These are phyloP conservation scores for Ambrosiella xylebori DNA, from an alignment of 2,329 filamentous ascomycete genomes.

Conservation along the genomic window DNA sequence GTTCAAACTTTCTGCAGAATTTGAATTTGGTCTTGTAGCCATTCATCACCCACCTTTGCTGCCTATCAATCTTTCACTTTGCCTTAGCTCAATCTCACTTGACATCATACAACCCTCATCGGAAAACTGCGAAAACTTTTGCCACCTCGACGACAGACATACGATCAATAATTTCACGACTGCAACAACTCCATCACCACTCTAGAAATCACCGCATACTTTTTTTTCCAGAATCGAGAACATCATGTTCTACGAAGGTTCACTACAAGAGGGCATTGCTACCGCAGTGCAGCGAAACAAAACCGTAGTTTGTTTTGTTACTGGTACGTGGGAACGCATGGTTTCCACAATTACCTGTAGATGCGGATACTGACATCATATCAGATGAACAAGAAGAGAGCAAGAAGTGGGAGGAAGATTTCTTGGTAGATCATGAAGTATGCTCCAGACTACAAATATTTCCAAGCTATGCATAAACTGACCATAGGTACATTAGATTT, in stretches of 20 bases:
- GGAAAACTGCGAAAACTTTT: neutral
- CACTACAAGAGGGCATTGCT: conserved; percentile 64
- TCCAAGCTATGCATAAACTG: neutral
- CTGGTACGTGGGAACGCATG: conserved; percentile 33
- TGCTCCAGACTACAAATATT: conserved; percentile 14
- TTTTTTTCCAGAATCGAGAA: neutral
- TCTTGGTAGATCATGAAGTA: conserved; percentile 40
- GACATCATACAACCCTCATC: neutral
- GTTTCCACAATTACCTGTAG: neutral
- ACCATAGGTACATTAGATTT: conserved; percentile 26
- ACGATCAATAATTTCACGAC: neutral
- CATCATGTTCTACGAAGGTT: conserved; percentile 68
- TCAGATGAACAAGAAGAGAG: conserved; percentile 55
- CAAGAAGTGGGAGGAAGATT: conserved; percentile 54
- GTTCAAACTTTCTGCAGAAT: neutral
- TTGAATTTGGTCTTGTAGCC: neutral
- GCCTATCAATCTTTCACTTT: neutral
- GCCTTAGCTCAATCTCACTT: neutral
- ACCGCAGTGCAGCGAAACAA: conserved; percentile 59
- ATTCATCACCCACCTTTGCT: neutral
- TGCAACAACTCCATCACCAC: neutral
- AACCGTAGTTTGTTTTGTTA: conserved; percentile 70
- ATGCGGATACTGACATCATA: neutral
- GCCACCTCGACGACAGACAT: neutral
- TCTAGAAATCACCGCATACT: neutral